A percentile compares a stretch with the other conserved stretches of the same genome.
phyloP scores from a whole-genome alignment of 1,284 basidiomycete genomes.

The Malassezia furfur region DNA sequence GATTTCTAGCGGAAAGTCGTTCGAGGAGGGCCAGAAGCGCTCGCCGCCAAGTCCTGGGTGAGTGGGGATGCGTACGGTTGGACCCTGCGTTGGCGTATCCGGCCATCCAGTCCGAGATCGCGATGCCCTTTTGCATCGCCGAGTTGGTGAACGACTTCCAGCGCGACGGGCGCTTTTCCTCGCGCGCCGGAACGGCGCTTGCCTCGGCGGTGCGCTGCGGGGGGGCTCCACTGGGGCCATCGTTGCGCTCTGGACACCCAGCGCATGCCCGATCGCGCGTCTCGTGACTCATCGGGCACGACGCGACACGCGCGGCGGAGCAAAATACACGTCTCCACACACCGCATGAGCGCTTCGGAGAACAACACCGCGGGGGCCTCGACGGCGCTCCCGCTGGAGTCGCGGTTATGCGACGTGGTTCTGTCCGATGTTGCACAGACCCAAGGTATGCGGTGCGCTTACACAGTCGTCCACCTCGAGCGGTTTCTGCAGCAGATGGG shows the following conservation, averaged over 20 bases:
- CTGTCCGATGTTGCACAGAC: conserved; percentile 7
- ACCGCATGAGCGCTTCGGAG: not conserved
- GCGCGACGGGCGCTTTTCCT: not conserved
- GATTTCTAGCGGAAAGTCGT: conserved; percentile 53
- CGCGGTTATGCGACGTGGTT: conserved; percentile 13
- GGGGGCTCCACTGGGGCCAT: conserved; percentile 1
- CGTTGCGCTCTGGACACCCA: not conserved
- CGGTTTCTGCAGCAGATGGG: conserved; percentile 12
- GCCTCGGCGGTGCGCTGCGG: conserved; percentile 2
- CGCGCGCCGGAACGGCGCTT: not conserved
- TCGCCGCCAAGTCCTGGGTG: conserved; percentile 50
- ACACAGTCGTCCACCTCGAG: conserved; percentile 12
- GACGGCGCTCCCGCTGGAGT: not conserved
- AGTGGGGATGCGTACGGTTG: conserved; percentile 11
- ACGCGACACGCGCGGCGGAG: not conserved
- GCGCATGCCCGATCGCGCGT: not conserved
- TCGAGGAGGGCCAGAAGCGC: conserved; percentile 53
- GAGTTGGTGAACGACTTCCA: not conserved
- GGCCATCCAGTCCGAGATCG: conserved; percentile 39
- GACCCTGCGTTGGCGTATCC: conserved; percentile 39
- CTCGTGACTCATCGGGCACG: not conserved
- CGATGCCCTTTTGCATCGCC: conserved; percentile 30
- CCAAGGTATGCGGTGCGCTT: conserved; percentile 1
- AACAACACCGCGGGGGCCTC: not conserved
- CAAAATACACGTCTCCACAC: conserved; percentile 5